Conservation (phyloP, 2,329 filamentous ascomycete genomes). For the Aureobasidium zeae region DNA sequence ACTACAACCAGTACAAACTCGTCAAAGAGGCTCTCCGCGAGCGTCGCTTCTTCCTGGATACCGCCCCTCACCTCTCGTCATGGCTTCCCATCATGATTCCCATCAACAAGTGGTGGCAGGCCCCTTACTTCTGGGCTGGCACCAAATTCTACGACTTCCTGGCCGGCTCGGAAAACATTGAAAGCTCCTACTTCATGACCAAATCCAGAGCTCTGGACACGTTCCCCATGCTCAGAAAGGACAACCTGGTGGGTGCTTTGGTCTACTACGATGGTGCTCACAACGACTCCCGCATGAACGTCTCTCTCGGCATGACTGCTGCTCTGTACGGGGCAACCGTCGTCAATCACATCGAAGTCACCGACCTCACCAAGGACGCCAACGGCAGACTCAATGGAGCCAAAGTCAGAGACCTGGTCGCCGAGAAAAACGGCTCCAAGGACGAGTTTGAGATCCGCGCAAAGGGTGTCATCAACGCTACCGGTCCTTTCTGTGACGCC, state of each 20-base stretch:
- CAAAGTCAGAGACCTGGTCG: slow-evolving; percentile 59
- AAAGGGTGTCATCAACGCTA: slow-evolving; percentile 79
- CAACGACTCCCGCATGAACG: slow-evolving; percentile 89
- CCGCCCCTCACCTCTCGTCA: slow-evolving; percentile 69
- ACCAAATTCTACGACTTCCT: slow-evolving; percentile 79
- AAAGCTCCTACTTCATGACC: slow-evolving; percentile 80
- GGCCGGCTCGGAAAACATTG: slow-evolving; percentile 77
- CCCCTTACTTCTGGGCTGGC: slow-evolving; percentile 68
- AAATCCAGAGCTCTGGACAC: slow-evolving; percentile 77
- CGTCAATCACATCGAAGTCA: slow-evolving; percentile 77
- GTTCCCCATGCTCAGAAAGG: slow-evolving; percentile 80
- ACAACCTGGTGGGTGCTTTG: slow-evolving; percentile 67
- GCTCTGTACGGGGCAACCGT: slow-evolving; percentile 78
- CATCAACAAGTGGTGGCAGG: slow-evolving; percentile 74
- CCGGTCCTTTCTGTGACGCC: slow-evolving; percentile 76
- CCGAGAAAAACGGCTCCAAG: slow-evolving; percentile 52
- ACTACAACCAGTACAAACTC: slow-evolving; percentile 70
- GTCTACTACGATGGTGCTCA: slow-evolving; percentile 90
- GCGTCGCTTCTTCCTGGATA: slow-evolving; percentile 74
- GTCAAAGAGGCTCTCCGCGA: slow-evolving; percentile 75
- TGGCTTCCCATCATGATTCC: slow-evolving; percentile 80
- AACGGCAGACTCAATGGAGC: slow-evolving; percentile 66
- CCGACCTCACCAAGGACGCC: slow-evolving; percentile 62
- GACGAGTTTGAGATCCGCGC: slow-evolving; percentile 63
- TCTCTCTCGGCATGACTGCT: slow-evolving; percentile 78